Percentiles rank a stretch among this genome's conserved stretches.
phyloP scores from a whole-genome alignment of 805 yeast species.

The Tetrapisispora pingtungensis region DNA sequence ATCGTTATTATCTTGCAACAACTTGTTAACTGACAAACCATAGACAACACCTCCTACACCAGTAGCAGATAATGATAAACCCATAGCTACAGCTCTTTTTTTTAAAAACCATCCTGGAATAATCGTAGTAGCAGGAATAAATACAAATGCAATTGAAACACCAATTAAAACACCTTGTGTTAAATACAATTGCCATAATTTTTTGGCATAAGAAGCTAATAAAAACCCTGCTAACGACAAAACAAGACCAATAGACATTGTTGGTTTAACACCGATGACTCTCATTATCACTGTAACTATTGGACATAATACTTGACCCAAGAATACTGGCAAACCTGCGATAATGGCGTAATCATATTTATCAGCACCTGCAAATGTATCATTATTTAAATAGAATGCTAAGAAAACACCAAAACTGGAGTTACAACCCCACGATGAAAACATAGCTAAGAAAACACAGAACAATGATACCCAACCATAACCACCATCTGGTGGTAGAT shows the following conservation, averaged over 20 bases:
- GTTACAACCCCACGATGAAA: conserved; percentile 67
- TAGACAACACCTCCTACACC: conserved; percentile 44
- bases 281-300: conserved; percentile 38
- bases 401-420: conserved; percentile 54
- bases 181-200: conserved; percentile 55
- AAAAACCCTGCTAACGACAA: conserved; percentile 46
- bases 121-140: conserved; percentile 48
- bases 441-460: conserved; percentile 41
- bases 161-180: conserved; percentile 63
- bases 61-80: conserved; percentile 40
- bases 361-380: conserved; percentile 44
- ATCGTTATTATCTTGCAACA: conserved; percentile 34
- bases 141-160: conserved; percentile 39
- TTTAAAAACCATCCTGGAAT: conserved; percentile 65
- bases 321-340: conserved; percentile 52
- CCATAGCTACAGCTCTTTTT: conserved; percentile 47
- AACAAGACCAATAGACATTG: conserved; percentile 40
- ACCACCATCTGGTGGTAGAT: conserved; percentile 53
- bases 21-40: conserved; percentile 33
- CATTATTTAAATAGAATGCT: conserved; percentile 42
- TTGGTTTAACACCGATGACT: conserved; percentile 39
- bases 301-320: conserved; percentile 55
- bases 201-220: conserved; percentile 49
- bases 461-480: conserved; percentile 56
- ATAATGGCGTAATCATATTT: conserved; percentile 53